Percentiles rank a stretch among this genome's conserved stretches.
Conservation (phyloP, 1,284 basidiomycete genomes). For the Phellopilus nigrolimitatus region DNA sequence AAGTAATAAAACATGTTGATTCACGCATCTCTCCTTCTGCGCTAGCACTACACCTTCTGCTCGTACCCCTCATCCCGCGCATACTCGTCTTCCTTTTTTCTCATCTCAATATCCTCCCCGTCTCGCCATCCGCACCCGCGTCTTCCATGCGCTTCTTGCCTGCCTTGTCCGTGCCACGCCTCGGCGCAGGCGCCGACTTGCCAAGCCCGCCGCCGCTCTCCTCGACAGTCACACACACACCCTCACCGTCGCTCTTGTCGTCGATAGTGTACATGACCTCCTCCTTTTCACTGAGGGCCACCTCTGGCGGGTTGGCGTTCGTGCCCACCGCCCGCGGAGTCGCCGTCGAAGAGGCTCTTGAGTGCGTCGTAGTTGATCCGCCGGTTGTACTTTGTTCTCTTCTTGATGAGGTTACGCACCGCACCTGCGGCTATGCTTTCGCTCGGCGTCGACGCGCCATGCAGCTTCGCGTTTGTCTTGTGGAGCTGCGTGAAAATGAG, state of each 20-base stretch:
- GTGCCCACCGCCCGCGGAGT: slow-evolving; percentile 12
- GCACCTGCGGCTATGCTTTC: too few relatives aligned
- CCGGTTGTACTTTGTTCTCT: slow-evolving; percentile 78
- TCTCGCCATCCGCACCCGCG: slow-evolving; percentile 28
- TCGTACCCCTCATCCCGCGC: slow-evolving; percentile 40
- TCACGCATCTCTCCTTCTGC: too few relatives aligned
- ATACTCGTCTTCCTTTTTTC: slow-evolving; percentile 35
- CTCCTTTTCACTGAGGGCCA: slow-evolving; percentile 32
- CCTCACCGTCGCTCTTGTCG: slow-evolving; percentile 49
- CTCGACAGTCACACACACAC: slow-evolving; percentile 38
- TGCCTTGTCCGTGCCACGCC: too few relatives aligned
- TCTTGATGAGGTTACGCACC: slow-evolving; percentile 74
- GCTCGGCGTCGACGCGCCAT: slow-evolving; percentile 69
- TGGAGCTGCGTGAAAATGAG: slow-evolving; percentile 45
- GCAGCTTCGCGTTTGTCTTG: slow-evolving; percentile 61
- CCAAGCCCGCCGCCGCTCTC: too few relatives aligned
- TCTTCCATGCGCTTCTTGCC: too few relatives aligned
- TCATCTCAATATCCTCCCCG: slow-evolving; percentile 27
- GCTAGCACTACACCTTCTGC: too few relatives aligned
- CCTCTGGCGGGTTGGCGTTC: slow-evolving; percentile 4
- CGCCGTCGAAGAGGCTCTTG: slow-evolving; percentile 66
- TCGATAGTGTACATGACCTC: slow-evolving; percentile 40
- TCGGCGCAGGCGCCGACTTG: too few relatives aligned
- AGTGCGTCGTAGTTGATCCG: slow-evolving; percentile 88
- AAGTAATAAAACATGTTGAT: too few relatives aligned